Conservation (phyloP, 768 basidiomycete species). For the Megacollybia marginata region DNA sequence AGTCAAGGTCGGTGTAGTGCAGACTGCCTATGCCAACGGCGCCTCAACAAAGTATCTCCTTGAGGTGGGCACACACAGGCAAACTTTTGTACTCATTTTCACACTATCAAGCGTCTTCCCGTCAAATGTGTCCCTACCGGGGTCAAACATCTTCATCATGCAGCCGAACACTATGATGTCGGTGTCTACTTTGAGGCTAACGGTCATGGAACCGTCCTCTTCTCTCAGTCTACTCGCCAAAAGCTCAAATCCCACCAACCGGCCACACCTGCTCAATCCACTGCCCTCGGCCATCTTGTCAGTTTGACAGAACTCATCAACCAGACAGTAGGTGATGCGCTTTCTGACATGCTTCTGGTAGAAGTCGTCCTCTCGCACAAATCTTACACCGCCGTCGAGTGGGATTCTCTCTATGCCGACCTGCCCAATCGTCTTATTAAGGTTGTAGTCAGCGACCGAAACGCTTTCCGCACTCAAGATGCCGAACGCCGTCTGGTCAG, state of each 20-base stretch:
- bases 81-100: neutral
- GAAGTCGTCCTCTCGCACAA: constrained; percentile 88
- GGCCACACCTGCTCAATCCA: constrained; percentile 74
- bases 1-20: constrained; percentile 89
- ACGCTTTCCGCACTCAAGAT: constrained; percentile 83
- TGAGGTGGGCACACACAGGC: constrained; percentile 41
- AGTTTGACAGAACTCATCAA: constrained; percentile 86
- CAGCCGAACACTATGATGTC: constrained; percentile 86
- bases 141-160: constrained; percentile 97
- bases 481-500: constrained; percentile 85
- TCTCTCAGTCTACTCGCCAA: constrained; percentile 69
- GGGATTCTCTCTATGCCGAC: constrained; percentile 92
- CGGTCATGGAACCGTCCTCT: constrained; percentile 95
- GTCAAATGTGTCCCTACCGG: constrained; percentile 95
- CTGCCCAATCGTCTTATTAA: constrained; percentile 94
- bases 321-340: constrained; percentile 95
- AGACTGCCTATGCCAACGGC: constrained; percentile 98
- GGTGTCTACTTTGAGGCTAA: constrained; percentile 99
- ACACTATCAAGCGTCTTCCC: constrained; percentile 63
- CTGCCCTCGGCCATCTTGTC: constrained; percentile 68
- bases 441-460: constrained; percentile 78
- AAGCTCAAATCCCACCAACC: constrained; percentile 59
- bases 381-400: constrained; percentile 74
- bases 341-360: constrained; percentile 93
- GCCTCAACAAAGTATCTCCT: constrained; percentile 90